A percentile compares a stretch with the other conserved stretches of the same genome.
These are phyloP conservation scores for Salix dunnii DNA, from an alignment of 345 rosid species.

Conservation along the genomic window DNA sequence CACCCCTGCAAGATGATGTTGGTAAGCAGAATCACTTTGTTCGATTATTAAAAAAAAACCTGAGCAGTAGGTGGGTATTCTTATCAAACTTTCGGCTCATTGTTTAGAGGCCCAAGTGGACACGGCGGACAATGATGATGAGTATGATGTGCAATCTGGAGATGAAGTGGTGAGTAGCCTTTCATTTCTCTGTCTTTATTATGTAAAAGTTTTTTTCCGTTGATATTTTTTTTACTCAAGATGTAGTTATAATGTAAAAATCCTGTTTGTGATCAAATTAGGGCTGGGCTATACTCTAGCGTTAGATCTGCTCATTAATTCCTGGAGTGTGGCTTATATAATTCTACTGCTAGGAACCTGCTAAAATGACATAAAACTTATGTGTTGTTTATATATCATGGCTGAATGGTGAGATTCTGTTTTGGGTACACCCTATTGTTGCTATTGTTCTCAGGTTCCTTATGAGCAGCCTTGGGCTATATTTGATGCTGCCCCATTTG, in stretches of 20 bases:
- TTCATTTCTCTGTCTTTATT: constrained; percentile 9
- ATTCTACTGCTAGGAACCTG: neutral
- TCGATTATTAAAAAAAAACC: constrained; percentile 1
- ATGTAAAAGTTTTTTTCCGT: neutral
- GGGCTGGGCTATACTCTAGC: neutral
- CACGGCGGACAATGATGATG: constrained; percentile 58
- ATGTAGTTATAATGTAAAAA: neutral
- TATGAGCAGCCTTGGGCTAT: neutral
- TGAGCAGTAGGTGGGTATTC: neutral
- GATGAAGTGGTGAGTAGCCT: constrained; percentile 66
- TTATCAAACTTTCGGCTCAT: neutral
- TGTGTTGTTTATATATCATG: neutral
- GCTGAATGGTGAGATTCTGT: neutral
- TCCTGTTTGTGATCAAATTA: neutral
- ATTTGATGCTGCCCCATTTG: neutral
- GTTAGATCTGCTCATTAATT: neutral
- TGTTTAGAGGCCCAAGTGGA: constrained; percentile 41
- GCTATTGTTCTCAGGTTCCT: neutral
- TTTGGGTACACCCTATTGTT: neutral
- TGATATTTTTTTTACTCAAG: neutral
- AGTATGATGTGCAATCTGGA: constrained; percentile 55
- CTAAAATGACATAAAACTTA: neutral
- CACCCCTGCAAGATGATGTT: constrained; percentile 30
- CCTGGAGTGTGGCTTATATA: neutral
- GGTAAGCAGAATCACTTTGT: constrained; percentile 41